Percentiles rank a stretch among this genome's conserved stretches.
phyloP scores from a whole-genome alignment of 164 flowering plant species.

The Vitis riparia region DNA sequence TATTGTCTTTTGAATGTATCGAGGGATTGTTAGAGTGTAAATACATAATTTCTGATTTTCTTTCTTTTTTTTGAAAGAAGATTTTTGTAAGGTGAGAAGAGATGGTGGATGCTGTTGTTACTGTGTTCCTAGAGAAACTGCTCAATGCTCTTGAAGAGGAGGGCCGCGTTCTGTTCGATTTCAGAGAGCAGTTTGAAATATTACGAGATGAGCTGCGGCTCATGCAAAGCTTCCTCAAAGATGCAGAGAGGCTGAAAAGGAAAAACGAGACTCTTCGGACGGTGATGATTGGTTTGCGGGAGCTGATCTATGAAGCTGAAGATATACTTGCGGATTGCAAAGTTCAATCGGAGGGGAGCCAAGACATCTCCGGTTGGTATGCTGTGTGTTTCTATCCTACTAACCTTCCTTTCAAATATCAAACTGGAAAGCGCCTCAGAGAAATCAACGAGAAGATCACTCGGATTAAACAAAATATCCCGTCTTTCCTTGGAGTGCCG shows the following conservation, averaged over 20 bases:
- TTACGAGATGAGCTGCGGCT: constrained; percentile 30
- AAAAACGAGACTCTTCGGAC: constrained; percentile 25
- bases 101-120: constrained; percentile 52
- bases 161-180: constrained; percentile 23
- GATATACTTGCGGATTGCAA: constrained; percentile 46
- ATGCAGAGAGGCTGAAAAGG: constrained; percentile 43
- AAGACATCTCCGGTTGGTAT: not conserved
- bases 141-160: constrained; percentile 25
- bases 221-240: constrained; percentile 48
- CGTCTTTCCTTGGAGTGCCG: constrained; percentile 28
- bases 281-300: constrained; percentile 26
- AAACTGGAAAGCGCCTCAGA: constrained; percentile 31
- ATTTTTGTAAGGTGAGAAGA: not conserved
- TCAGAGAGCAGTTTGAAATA: constrained; percentile 26
- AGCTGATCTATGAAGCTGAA: constrained; percentile 43
- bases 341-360: constrained; percentile 15
- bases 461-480: constrained; percentile 24
- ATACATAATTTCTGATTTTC: too few species aligned
- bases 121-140: constrained; percentile 36
- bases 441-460: constrained; percentile 38
- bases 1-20: too few species aligned
- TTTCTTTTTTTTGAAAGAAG: not conserved
- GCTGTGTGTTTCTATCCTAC: constrained; percentile 19
- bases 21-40: too few species aligned
- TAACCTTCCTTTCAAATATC: constrained; percentile 19